These are phyloP conservation scores for Sistotremastrum niveocremeum DNA, from an alignment of 768 basidiomycete genomes.

Conservation along the genomic window DNA sequence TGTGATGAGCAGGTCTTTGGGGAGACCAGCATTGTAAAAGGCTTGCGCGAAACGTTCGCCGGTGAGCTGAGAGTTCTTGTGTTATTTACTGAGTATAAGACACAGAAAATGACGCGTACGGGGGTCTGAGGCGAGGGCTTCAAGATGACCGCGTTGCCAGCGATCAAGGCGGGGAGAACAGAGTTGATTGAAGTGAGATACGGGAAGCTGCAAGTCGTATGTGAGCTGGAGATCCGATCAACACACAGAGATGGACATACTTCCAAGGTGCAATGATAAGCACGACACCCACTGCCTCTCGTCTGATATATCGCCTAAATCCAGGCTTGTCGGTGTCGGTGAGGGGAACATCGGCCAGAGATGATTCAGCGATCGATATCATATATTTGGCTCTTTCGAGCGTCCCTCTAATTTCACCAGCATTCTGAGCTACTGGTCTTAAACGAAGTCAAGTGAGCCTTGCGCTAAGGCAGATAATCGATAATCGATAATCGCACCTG, in stretches of 20 bases:
- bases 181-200: conserved; percentile 87
- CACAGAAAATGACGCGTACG: conserved; percentile 3
- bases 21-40: conserved; percentile 65
- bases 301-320: conserved; percentile 71
- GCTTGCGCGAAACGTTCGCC: conserved; percentile 70
- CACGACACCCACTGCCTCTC: conserved; percentile 76
- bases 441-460: neutral
- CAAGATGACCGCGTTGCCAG: conserved; percentile 82
- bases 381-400: conserved; percentile 75
- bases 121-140: conserved; percentile 98
- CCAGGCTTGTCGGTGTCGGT: conserved; percentile 71
- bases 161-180: conserved; percentile 79
- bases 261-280: conserved; percentile 90
- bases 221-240: neutral
- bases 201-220: conserved; percentile 45
- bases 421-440: conserved; percentile 67
- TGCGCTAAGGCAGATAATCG: neutral
- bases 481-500: conserved; percentile 35
- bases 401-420: conserved; percentile 72
- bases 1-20: conserved; percentile 58
- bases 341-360: conserved; percentile 63
- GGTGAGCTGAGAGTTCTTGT: conserved; percentile 26
- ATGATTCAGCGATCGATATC: conserved; percentile 65
- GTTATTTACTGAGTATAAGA: neutral
- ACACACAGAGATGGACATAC: conserved; percentile 29